Percentiles rank a stretch among this genome's conserved stretches.
phyloP scores from a whole-genome alignment of 805 yeast genomes.

The Sporopachydermia quercuum region DNA sequence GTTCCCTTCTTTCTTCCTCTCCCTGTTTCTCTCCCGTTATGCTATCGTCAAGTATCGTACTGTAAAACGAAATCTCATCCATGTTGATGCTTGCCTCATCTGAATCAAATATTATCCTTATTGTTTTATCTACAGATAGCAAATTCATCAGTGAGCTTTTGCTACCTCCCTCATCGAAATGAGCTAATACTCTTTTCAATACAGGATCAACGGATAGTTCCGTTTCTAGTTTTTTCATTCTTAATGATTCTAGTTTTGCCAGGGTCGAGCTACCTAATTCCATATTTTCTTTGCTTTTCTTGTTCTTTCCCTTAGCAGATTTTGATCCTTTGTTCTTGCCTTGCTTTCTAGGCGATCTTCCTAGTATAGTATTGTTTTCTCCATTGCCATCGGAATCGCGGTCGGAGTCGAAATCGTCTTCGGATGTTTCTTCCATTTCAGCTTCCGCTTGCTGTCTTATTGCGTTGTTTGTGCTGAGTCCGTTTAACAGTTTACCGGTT shows the following conservation, averaged over 20 bases:
- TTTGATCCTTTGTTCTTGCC: conserved; percentile 8
- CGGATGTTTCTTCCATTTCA: conserved; percentile 10
- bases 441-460: conserved; percentile 7
- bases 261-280: conserved; percentile 16
- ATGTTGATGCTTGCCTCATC: conserved; percentile 3
- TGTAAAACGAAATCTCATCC: neutral
- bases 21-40: too few relatives aligned
- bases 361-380: neutral
- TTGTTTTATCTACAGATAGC: conserved; percentile 30
- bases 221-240: conserved; percentile 19
- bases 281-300: conserved; percentile 3
- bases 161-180: conserved; percentile 29
- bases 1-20: neutral
- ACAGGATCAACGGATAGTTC: conserved; percentile 25
- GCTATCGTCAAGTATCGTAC: too few relatives aligned
- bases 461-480: conserved; percentile 34
- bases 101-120: conserved; percentile 46
- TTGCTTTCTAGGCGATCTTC: conserved; percentile 5
- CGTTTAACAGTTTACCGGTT: conserved; percentile 71
- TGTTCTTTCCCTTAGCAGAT: conserved; percentile 5
- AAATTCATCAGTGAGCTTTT: conserved; percentile 31
- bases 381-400: conserved; percentile 13
- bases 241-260: conserved; percentile 16
- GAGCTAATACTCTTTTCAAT: conserved; percentile 27
- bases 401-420: conserved; percentile 8